A percentile compares a stretch with the other conserved stretches of the same genome.
Evolutionary conservation across 306 rosid genomes (phyloP).

Genomic region (Quercus ilex): DNA sequence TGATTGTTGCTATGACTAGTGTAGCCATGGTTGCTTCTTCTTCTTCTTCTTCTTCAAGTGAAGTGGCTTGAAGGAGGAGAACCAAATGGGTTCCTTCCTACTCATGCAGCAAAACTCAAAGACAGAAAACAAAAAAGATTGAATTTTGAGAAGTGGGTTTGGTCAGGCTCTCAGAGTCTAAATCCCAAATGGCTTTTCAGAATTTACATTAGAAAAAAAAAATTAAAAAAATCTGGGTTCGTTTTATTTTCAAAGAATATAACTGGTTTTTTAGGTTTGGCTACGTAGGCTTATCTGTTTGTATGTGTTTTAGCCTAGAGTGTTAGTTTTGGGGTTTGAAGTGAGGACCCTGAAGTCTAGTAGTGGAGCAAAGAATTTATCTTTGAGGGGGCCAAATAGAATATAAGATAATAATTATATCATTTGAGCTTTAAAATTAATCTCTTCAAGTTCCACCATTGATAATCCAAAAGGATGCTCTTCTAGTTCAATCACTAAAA

Average conservation of each 20-base stretch:
- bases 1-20: constrained; percentile 31
- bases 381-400: too few relatives aligned
- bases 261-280: not conserved
- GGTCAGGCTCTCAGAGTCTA: not conserved
- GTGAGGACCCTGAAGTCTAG: not conserved
- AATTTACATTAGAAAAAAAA: not conserved
- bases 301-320: too few relatives aligned
- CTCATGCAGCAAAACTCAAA: constrained; percentile 65
- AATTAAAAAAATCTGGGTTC: not conserved
- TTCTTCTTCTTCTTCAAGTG: constrained; percentile 48
- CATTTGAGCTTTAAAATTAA: too few relatives aligned
- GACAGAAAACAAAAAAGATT: constrained; percentile 5
- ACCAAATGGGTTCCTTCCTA: constrained; percentile 40
- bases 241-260: not conserved
- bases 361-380: too few relatives aligned
- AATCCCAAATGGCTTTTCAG: constrained; percentile 1
- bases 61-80: constrained; percentile 46
- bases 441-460: too few relatives aligned
- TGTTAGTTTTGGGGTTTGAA: not conserved
- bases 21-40: constrained; percentile 52
- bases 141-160: constrained; percentile 6
- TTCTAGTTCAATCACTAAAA: too few relatives aligned
- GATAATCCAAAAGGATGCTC: too few relatives aligned
- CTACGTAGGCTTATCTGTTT: constrained; percentile 22
- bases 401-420: too few relatives aligned